Conservation (phyloP, 495 filamentous ascomycete genomes). For the Xylona heveae region DNA sequence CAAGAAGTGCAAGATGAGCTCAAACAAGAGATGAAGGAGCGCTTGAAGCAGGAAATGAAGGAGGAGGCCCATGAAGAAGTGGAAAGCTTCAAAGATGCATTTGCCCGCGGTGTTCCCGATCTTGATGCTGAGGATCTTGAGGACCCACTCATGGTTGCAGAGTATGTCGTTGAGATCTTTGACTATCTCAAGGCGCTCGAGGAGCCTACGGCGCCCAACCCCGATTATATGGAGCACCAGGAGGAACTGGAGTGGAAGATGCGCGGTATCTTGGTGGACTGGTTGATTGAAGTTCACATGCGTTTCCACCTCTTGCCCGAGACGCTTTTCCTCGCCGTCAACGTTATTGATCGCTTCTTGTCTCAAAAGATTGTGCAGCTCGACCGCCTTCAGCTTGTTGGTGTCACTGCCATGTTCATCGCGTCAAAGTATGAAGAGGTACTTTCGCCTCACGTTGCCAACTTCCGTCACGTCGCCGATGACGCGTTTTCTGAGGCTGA, state of each 20-base stretch:
- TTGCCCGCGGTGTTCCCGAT: slow-evolving; percentile 32
- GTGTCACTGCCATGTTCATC: slow-evolving; percentile 97
- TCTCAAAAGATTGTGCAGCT: slow-evolving; percentile 83
- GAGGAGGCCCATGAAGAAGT: slow-evolving; percentile 6
- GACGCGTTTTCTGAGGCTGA: slow-evolving; percentile 92
- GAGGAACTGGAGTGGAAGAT: slow-evolving; percentile 95
- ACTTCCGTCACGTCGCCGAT: slow-evolving; percentile 92
- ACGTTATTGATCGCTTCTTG: slow-evolving; percentile 95
- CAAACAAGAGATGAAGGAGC: too few relatives aligned
- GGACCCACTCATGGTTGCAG: slow-evolving; percentile 91
- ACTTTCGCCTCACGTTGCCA: slow-evolving; percentile 83
- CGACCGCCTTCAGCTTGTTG: slow-evolving; percentile 86
- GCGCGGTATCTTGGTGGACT: slow-evolving; percentile 91
- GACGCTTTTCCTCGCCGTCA: slow-evolving; percentile 89
- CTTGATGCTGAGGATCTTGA: slow-evolving; percentile 75
- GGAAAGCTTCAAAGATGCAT: slow-evolving; percentile 18
- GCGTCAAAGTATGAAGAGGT: slow-evolving; percentile 98
- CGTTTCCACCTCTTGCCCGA: slow-evolving; percentile 95
- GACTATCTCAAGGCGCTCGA: slow-evolving; percentile 86
- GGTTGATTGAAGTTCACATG: slow-evolving; percentile 95
- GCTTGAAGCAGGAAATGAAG: not conserved
- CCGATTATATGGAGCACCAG: slow-evolving; percentile 84
- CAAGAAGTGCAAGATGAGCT: not conserved
- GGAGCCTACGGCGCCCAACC: slow-evolving; percentile 62
- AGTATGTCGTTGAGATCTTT: slow-evolving; percentile 95